Percentiles rank a stretch among this genome's conserved stretches.
Evolutionary conservation across 495 filamentous ascomycete species (phyloP).

Genomic region (Penicillium fimorum): DNA sequence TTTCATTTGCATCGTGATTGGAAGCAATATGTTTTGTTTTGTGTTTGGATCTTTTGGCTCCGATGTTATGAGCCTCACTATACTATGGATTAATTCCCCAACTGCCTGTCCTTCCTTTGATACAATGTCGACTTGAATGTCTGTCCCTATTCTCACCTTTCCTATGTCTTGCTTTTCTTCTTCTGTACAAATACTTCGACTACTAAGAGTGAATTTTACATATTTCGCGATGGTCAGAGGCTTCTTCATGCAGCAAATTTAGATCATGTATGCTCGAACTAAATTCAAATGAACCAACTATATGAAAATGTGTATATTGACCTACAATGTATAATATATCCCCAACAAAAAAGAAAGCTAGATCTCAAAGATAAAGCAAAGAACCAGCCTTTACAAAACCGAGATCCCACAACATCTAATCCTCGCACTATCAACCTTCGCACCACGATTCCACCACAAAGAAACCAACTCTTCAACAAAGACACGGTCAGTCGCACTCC

Average conservation of each 20-base stretch:
- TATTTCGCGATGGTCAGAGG: too few species aligned
- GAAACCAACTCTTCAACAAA: slow-evolving; percentile 68
- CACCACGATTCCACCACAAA: slow-evolving; percentile 70
- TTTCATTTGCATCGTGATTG: slow-evolving; percentile 19
- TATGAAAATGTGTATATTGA: slow-evolving; percentile 3
- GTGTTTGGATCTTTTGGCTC: slow-evolving; percentile 1
- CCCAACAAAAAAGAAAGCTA: neutral
- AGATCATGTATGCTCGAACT: neutral
- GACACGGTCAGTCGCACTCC: slow-evolving; percentile 72
- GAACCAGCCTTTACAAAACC: slow-evolving; percentile 56
- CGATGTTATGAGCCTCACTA: slow-evolving; percentile 14
- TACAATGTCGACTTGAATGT: slow-evolving; percentile 1
- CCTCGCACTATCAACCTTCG: slow-evolving; percentile 66
- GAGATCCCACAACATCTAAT: slow-evolving; percentile 80
- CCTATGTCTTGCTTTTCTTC: slow-evolving; percentile 8
- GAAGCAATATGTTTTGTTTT: slow-evolving; percentile 11
- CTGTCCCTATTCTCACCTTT: slow-evolving; percentile 1
- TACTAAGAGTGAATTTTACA: neutral
- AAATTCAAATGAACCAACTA: neutral
- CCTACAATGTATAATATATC: neutral
- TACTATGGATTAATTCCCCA: slow-evolving; percentile 5
- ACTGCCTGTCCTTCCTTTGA: neutral
- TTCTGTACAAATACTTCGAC: slow-evolving; percentile 2
- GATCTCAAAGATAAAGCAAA: slow-evolving; percentile 1
- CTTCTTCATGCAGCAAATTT: neutral